phyloP scores from a whole-genome alignment of 2,329 filamentous ascomycete species.

The Decorospora gaudefroyi region DNA sequence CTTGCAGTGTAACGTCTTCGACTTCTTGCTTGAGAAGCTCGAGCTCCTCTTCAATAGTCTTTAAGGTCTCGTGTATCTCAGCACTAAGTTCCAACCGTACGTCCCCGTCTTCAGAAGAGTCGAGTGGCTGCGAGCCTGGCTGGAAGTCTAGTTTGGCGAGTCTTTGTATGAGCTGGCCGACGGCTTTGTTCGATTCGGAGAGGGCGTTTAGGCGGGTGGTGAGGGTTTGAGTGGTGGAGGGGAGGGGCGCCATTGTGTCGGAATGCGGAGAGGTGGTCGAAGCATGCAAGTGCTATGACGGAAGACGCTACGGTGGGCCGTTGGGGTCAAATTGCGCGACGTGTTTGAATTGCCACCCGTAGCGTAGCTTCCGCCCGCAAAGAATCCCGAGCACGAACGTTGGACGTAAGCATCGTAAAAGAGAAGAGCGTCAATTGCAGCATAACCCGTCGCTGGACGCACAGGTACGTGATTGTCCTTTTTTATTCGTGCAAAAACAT shows the following conservation, averaged over 20 bases:
- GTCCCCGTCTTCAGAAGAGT: conserved; percentile 64
- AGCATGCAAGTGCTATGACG: conserved; percentile 39
- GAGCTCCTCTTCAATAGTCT: conserved; percentile 80
- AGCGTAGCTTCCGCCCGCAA: conserved; percentile 16
- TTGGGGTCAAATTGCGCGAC: conserved; percentile 21
- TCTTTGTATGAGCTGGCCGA: conserved; percentile 60
- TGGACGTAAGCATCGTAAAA: conserved; percentile 9
- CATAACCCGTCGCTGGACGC: background rate
- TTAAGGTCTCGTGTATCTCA: conserved; percentile 78
- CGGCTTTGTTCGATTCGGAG: conserved; percentile 58
- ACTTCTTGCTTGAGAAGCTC: conserved; percentile 80
- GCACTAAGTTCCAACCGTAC: conserved; percentile 72
- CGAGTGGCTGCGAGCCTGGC: conserved; percentile 63
- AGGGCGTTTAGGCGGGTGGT: conserved; percentile 57
- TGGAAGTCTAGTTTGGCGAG: conserved; percentile 64
- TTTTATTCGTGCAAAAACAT: background rate
- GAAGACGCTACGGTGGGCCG: conserved; percentile 29
- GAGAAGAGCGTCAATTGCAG: conserved; percentile 5
- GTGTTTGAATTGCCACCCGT: conserved; percentile 21
- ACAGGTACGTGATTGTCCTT: conserved; percentile 1
- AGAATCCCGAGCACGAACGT: conserved; percentile 29
- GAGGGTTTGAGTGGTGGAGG: conserved; percentile 48
- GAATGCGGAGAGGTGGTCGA: conserved; percentile 37
- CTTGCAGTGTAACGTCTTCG: conserved; percentile 63
- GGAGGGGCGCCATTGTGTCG: conserved; percentile 43